Conservation (phyloP, 2,329 filamentous ascomycete genomes). For the Phyllosticta citriasiana region DNA sequence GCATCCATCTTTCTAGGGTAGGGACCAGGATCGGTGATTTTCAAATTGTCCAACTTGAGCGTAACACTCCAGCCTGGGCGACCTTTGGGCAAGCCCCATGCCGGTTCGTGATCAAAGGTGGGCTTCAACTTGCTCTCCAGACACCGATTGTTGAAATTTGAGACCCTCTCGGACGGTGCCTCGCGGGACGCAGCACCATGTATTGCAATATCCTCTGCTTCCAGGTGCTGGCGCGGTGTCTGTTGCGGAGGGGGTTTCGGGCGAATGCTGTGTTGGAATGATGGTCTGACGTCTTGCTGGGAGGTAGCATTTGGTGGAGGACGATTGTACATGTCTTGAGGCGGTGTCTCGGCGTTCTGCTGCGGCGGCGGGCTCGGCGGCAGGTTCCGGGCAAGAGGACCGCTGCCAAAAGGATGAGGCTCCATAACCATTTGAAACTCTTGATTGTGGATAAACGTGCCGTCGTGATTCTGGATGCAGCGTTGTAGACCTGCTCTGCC, state of each 20-base stretch:
- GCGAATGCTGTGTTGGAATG: not conserved
- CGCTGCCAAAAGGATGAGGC: not conserved
- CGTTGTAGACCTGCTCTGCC: not conserved
- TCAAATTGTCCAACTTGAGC: not conserved
- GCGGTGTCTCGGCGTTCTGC: not conserved
- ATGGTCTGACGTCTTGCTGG: too few species aligned
- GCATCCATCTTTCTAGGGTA: not conserved
- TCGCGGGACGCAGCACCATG: not conserved
- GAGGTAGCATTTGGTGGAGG: too few species aligned
- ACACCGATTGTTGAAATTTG: not conserved
- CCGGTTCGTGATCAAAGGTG: not conserved
- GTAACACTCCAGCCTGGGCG: not conserved
- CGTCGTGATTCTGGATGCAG: not conserved
- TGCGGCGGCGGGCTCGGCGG: not conserved
- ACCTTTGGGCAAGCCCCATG: not conserved
- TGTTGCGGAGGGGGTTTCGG: too few species aligned
- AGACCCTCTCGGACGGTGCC: not conserved
- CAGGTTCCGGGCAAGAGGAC: too few species aligned
- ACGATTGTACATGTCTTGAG: too few species aligned
- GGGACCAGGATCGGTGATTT: not conserved
- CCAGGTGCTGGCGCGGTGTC: not conserved
- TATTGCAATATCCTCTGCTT: not conserved
- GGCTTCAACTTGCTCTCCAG: not conserved
- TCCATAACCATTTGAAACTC: slow-evolving; percentile 3
- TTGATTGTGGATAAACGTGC: not conserved